Evolutionary conservation across 2,329 filamentous ascomycete genomes (phyloP).

Genomic region (Sclerotinia glacialis): DNA sequence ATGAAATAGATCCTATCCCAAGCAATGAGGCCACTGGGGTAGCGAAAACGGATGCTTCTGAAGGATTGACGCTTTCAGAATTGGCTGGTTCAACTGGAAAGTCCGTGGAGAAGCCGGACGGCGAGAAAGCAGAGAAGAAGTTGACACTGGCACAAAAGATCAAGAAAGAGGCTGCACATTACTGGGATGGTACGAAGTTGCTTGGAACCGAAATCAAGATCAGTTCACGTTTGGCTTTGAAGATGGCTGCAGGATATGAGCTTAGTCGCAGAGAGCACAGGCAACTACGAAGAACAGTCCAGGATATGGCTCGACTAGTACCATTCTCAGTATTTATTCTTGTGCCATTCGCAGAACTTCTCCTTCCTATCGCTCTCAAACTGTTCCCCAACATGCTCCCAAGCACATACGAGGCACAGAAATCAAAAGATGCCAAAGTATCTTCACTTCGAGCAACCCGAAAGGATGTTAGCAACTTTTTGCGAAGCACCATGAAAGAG

Average conservation of each 20-base stretch:
- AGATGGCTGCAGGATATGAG: slow-evolving; percentile 98
- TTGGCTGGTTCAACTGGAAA: slow-evolving; percentile 63
- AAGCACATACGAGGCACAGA: slow-evolving; percentile 92
- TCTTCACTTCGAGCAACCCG: slow-evolving; percentile 76
- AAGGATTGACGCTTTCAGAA: slow-evolving; percentile 50
- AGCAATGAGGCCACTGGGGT: slow-evolving; percentile 34
- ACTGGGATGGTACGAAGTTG: slow-evolving; percentile 98
- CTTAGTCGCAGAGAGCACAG: slow-evolving; percentile 89
- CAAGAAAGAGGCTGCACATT: slow-evolving; percentile 90
- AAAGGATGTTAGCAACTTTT: slow-evolving; percentile 89
- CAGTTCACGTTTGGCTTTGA: slow-evolving; percentile 83
- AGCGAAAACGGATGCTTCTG: slow-evolving; percentile 37
- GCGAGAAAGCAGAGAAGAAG: slow-evolving; percentile 75
- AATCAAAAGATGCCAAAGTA: slow-evolving; percentile 86
- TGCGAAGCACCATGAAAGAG: slow-evolving; percentile 84
- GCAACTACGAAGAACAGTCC: slow-evolving; percentile 88
- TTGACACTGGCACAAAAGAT: slow-evolving; percentile 87
- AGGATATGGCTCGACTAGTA: slow-evolving; percentile 87
- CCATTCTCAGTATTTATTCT: slow-evolving; percentile 97
- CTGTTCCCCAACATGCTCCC: slow-evolving; percentile 97
- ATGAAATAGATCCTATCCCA: slow-evolving; percentile 34
- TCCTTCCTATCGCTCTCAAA: slow-evolving; percentile 87
- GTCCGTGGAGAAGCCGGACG: slow-evolving; percentile 58
- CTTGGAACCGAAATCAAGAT: slow-evolving; percentile 90
- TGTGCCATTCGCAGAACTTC: slow-evolving; percentile 89